Base-by-base conservation (phyloP, 805 yeast genomes). In the Candida xiaguanensis region DNA sequence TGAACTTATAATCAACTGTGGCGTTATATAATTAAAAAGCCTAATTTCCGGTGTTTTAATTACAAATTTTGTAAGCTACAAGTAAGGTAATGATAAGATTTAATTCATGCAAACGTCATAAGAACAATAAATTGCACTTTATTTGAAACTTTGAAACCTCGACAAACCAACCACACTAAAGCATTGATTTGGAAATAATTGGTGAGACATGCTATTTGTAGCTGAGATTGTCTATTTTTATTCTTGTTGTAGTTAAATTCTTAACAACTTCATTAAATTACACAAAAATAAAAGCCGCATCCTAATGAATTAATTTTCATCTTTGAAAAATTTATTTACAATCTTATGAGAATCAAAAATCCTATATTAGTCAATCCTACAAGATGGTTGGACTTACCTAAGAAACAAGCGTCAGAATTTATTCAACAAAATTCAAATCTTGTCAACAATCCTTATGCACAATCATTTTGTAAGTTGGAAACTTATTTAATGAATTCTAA, bases 361-460 rank as follows among this genome's bases (percentile, higher is more conserved):
- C 69, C 69, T 5, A 34, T 63, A 5, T 41, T 65, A 30, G 44
- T 42, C 12, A 60, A 59, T 41, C 70, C 69, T 1, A 42, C 48
- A 19, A 54, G 56, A 31, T 58, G 61, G 56, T 48, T 62, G 6
- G 41, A 46, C 8, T 44, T 43, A 16, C 52, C 46, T 5, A 55
- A 54, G 36, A 52, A 47, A 18, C 60, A 56, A 12, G 37, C 51
- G 2, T 39, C 50, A 5, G 42, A 52, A 5, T 38, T 51, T 5
- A 60, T 59, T 41, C 36, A 34, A 8, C 61, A 58, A 37, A 45
- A 53, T 25, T 18, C 35, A 5, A 24, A 47, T 2, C 32, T 61
- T 2, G 28, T 41, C 3, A 23, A 39, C 5, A 62, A 65, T 36
- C 67, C 70, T 5, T 59, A 59, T 41, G 63, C 62, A 2, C 25